Conservation (phyloP, 163 green algal genomes). For the Chlamydomonas reinhardtii region DNA sequence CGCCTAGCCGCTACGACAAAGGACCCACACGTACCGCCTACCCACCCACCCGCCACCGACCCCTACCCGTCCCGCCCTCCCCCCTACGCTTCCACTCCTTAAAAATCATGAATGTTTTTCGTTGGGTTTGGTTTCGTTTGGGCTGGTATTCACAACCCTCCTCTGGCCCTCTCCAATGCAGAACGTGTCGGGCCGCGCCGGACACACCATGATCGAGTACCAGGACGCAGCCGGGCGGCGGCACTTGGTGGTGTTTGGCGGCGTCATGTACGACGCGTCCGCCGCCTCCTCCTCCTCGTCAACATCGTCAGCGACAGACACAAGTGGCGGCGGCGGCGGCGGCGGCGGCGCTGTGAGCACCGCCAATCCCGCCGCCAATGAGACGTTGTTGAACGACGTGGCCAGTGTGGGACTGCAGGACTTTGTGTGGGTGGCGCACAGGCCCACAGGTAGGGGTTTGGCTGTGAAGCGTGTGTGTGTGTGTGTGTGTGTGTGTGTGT, state of each 20-base stretch:
- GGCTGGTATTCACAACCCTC: too few species aligned
- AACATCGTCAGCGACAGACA: not conserved
- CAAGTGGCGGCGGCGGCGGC: too few species aligned
- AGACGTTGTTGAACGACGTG: conserved; percentile 10
- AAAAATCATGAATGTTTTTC: too few species aligned
- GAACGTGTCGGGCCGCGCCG: not conserved
- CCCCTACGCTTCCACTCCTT: too few species aligned
- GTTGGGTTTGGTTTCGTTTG: too few species aligned
- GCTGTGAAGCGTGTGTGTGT: not conserved
- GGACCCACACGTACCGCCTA: too few species aligned
- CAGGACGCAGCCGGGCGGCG: not conserved
- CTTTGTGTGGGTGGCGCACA: conserved; percentile 6
- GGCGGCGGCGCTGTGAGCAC: not conserved
- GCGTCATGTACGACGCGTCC: not conserved
- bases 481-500: not conserved
- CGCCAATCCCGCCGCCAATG: not conserved
- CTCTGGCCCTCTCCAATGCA: not conserved
- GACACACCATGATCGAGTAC: conserved; percentile 3
- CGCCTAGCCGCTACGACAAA: too few species aligned
- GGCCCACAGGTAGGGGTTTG: conserved; percentile 18
- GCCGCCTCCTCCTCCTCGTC: not conserved
- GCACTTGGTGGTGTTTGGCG: conserved; percentile 28
- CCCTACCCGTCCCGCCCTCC: too few species aligned
- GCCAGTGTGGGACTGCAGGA: conserved; percentile 1
- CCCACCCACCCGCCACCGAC: too few species aligned